A percentile compares a stretch with the other conserved stretches of the same genome.
phyloP scores from a whole-genome alignment of 2,329 filamentous ascomycete species.

The Colletotrichum brevisporum region DNA sequence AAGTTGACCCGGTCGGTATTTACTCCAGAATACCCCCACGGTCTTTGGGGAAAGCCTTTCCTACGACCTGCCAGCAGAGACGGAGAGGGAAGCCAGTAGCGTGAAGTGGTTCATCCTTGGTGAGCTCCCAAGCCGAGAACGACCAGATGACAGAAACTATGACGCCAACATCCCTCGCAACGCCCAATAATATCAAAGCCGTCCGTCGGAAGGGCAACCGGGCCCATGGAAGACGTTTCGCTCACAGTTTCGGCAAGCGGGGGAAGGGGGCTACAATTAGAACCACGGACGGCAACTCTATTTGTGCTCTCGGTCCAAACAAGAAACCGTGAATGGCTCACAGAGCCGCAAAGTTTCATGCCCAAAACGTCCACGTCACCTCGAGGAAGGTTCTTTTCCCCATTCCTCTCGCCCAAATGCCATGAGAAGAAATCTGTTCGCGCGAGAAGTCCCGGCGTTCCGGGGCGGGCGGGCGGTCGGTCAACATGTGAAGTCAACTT shows the following conservation, averaged over 20 bases:
- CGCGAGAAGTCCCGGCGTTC: neutral
- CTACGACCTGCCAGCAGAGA: neutral
- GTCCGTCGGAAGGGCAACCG: neutral
- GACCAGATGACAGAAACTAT: conserved; percentile 24
- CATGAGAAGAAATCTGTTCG: conserved; percentile 15
- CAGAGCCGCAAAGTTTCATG: conserved; percentile 32
- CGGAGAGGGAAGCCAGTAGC: neutral
- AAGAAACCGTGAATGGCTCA: conserved; percentile 31
- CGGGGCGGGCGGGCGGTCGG: neutral
- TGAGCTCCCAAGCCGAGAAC: neutral
- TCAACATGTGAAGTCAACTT: conserved; percentile 12
- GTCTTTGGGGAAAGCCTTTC: neutral
- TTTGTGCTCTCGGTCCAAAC: conserved; percentile 14
- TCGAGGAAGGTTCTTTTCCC: neutral
- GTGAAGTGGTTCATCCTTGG: conserved; percentile 6
- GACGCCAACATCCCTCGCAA: conserved; percentile 9
- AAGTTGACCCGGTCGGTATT: too few species aligned
- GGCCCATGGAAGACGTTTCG: conserved; percentile 15
- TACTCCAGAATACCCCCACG: neutral
- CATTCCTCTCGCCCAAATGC: neutral
- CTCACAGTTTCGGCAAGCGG: conserved; percentile 25
- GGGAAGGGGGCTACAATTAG: conserved; percentile 3
- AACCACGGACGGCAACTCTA: conserved; percentile 27
- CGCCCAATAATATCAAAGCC: conserved; percentile 10
- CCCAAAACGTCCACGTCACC: conserved; percentile 31